phyloP scores from a whole-genome alignment of 2,329 filamentous ascomycete genomes.

The Hymenoscyphus fructigenus region DNA sequence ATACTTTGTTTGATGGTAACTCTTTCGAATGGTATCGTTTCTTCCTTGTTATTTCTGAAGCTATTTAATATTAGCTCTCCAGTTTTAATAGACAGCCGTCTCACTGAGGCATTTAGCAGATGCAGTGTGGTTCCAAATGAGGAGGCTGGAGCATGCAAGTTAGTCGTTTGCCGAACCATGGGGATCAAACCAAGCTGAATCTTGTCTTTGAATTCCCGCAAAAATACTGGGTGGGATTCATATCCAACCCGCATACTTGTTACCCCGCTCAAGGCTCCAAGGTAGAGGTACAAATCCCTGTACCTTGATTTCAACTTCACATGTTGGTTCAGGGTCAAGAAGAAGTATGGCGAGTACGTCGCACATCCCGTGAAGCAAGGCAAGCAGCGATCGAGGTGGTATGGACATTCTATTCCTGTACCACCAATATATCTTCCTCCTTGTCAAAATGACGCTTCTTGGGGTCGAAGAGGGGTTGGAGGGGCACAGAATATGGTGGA shows the following conservation, averaged over 20 bases:
- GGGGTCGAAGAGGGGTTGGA: background rate
- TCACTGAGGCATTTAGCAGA: background rate
- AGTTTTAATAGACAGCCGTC: background rate
- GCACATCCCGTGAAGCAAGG: background rate
- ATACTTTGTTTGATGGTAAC: background rate
- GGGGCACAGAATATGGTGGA: constrained; percentile 4
- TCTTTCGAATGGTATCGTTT: background rate
- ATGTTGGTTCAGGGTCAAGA: background rate
- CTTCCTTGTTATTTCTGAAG: background rate
- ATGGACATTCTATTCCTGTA: background rate
- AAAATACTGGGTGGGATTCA: background rate
- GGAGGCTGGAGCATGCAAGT: too few relatives aligned
- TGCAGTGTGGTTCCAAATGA: background rate
- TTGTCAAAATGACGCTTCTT: background rate
- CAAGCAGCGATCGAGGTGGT: background rate
- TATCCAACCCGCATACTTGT: background rate
- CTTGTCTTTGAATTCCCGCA: background rate
- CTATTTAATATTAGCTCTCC: background rate
- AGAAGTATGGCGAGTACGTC: background rate
- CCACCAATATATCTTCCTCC: constrained; percentile 3
- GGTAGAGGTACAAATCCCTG: background rate
- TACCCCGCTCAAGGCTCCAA: background rate
- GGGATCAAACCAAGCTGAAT: constrained; percentile 9
- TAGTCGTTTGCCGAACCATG: background rate
- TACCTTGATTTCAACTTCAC: background rate